These are phyloP conservation scores for Pontederia crassipes DNA, from an alignment of 176 grass and related monocot species.

Conservation along the genomic window DNA sequence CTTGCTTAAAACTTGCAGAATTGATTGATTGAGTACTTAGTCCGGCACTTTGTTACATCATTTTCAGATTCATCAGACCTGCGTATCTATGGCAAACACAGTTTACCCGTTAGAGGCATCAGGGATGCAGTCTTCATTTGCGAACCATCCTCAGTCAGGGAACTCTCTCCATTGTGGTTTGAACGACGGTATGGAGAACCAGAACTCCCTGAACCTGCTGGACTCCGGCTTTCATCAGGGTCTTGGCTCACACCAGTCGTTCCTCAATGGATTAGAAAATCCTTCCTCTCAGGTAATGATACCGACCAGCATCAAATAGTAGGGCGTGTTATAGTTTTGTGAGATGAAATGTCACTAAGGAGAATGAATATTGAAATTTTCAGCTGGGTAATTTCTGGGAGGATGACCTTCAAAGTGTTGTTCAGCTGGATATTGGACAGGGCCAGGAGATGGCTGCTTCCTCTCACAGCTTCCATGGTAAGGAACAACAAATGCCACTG, in stretches of 20 bases:
- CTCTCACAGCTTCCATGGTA: slow-evolving; percentile 53
- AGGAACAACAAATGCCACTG: neutral
- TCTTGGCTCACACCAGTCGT: slow-evolving; percentile 18
- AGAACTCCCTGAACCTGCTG: slow-evolving; percentile 21
- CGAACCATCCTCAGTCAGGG: slow-evolving; percentile 33
- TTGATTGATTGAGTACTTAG: neutral
- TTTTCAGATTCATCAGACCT: slow-evolving; percentile 56
- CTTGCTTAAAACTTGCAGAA: neutral
- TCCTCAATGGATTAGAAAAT: slow-evolving; percentile 44
- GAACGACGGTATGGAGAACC: neutral
- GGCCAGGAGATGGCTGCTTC: slow-evolving; percentile 28
- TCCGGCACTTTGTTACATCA: neutral
- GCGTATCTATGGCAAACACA: slow-evolving; percentile 27
- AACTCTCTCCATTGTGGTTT: slow-evolving; percentile 22
- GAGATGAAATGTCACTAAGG: neutral
- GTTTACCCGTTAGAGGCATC: slow-evolving; percentile 66
- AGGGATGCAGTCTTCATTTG: slow-evolving; percentile 34
- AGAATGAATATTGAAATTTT: slow-evolving; percentile 5
- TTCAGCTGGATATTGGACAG: slow-evolving; percentile 49
- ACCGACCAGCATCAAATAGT: neutral
- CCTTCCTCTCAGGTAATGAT: slow-evolving; percentile 58
- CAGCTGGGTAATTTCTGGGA: slow-evolving; percentile 85
- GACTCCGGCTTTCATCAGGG: slow-evolving; percentile 41
- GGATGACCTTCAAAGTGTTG: slow-evolving; percentile 57
- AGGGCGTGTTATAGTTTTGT: neutral